A percentile compares a stretch with the other conserved stretches of the same genome.
Conservation (phyloP, 164 flowering plant species). For the Taxillus chinensis region DNA sequence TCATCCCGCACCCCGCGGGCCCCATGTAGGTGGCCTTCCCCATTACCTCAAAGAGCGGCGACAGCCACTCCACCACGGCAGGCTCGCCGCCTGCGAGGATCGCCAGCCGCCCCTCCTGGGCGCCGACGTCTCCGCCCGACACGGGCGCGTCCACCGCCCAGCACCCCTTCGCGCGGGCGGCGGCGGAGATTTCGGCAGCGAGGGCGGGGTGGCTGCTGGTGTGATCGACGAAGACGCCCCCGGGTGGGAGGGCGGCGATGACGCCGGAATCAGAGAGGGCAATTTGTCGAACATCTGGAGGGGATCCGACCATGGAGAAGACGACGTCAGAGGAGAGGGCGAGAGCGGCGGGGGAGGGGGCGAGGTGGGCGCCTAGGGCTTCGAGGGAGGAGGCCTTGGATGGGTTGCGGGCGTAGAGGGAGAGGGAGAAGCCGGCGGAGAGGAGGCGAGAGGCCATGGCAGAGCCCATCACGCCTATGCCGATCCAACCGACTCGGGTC, state of each 20-base stretch:
- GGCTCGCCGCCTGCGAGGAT: constrained; percentile 58
- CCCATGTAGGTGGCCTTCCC: constrained; percentile 57
- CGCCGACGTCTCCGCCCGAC: constrained; percentile 71
- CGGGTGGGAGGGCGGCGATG: constrained; percentile 22
- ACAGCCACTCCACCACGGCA: constrained; percentile 39
- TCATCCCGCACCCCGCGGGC: constrained; percentile 54
- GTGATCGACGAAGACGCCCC: constrained; percentile 48
- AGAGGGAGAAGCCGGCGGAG: constrained; percentile 59
- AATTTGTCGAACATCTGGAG: constrained; percentile 54
- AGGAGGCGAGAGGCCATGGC: constrained; percentile 68
- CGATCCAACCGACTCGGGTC: constrained; percentile 76
- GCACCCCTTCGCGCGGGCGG: constrained; percentile 34
- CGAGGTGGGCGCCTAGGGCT: constrained; percentile 44
- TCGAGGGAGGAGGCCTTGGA: constrained; percentile 38
- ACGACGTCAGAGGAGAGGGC: constrained; percentile 44
- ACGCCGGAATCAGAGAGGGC: constrained; percentile 22
- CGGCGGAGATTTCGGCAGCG: constrained; percentile 35
- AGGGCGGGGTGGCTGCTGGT: constrained; percentile 58
- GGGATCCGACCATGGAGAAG: constrained; percentile 79
- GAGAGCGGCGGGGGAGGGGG: constrained; percentile 32
- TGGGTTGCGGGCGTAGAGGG: constrained; percentile 53
- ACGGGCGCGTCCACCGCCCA: constrained; percentile 74
- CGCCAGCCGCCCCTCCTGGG: constrained; percentile 54
- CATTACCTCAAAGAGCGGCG: constrained; percentile 44
- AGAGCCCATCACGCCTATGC: constrained; percentile 78